Evolutionary conservation across 2,329 filamentous ascomycete species (phyloP).

Genomic region (Phialophora tarda): DNA sequence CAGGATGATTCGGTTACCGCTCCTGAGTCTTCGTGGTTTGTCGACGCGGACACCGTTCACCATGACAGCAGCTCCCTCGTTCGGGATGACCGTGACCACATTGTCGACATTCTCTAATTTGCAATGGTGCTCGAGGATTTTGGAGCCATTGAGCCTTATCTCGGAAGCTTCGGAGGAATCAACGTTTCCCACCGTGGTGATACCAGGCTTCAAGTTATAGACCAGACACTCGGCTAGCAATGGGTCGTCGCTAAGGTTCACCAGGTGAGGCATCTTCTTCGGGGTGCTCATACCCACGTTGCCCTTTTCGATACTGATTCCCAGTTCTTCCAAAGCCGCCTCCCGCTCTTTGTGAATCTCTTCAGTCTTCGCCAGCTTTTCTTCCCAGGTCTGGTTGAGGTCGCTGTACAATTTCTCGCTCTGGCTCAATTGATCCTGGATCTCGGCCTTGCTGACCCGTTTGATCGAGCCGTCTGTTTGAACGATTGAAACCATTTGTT

Average conservation of each 20-base stretch:
- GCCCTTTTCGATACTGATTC: slow-evolving; percentile 98
- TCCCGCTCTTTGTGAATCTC: slow-evolving; percentile 98
- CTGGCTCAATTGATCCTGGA: slow-evolving; percentile 92
- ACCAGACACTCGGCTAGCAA: slow-evolving; percentile 93
- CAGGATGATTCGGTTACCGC: slow-evolving; percentile 91
- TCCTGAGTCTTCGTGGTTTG: slow-evolving; percentile 82
- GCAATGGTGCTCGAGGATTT: slow-evolving; percentile 91
- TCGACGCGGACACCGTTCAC: slow-evolving; percentile 92
- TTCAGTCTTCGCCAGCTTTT: slow-evolving; percentile 93
- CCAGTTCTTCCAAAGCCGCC: slow-evolving; percentile 90
- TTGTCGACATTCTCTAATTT: slow-evolving; percentile 92
- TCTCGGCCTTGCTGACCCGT: slow-evolving; percentile 97
- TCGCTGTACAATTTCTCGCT: slow-evolving; percentile 96
- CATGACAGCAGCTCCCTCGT: slow-evolving; percentile 95
- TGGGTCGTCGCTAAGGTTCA: slow-evolving; percentile 95
- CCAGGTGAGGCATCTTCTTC: slow-evolving; percentile 98
- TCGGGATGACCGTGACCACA: slow-evolving; percentile 86
- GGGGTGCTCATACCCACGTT: slow-evolving; percentile 94
- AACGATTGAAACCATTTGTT: slow-evolving; percentile 96
- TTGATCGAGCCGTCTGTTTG: slow-evolving; percentile 83
- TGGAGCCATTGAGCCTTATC: slow-evolving; percentile 90
- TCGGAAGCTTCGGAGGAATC: slow-evolving; percentile 83
- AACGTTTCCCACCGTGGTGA: slow-evolving; percentile 91
- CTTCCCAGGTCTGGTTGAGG: slow-evolving; percentile 98
- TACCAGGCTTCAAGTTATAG: slow-evolving; percentile 96